Evolutionary conservation across 257 asterid species (phyloP), one percentile per base, ranked within the genome.

Genomic region (Solanum bulbocastanum): DNA sequence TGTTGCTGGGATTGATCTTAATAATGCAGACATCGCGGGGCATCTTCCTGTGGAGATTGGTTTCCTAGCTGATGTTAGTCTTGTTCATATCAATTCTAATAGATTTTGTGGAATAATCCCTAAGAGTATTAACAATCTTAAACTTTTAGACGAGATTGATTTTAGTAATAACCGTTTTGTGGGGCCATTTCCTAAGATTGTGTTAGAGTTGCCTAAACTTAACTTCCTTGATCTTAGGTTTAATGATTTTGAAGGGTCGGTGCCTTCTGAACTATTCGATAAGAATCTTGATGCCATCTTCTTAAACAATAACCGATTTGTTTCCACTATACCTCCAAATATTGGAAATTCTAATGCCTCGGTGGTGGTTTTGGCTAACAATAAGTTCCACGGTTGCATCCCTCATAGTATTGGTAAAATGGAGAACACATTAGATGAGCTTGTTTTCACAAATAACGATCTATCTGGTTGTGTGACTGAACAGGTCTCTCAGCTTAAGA

Each of bases 151-250:
- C 74, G 99, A 97, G 93, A 66, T 97, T 25, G 99, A 97, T 84
- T 58, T 95, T 83, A 97, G 99, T 93, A 97, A 97, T 90, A 97
- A 97, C 52, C 94, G 98, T 0, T 94, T 97, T 15, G 99, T 94
- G 7, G 99, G 99, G 1, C 88, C 94, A 2, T 97, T 97, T 78
- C 99, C 99, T 0, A 71, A 90, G 32, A 95, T 89, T 20, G 94
- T 97, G 37, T 36, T 96, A 6, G 91, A 73, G 14, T 85, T 95
- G 39, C 98, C 96, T 0, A 82, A 89, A 6, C 96, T 97, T 86
- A 93, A 93, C 84, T 97, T 66, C 73, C 92, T 97, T 8, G 99
- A 97, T 84, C 87, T 97, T 16, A 84, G 99, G 92, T 97, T 87
- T 93, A 97, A 97, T 22, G 96, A 97, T 52, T 97, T 97, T 25